Percentiles rank a stretch among this genome's conserved stretches.
phyloP scores from a whole-genome alignment of 1,284 basidiomycete genomes.

The Coriolopsis trogii region DNA sequence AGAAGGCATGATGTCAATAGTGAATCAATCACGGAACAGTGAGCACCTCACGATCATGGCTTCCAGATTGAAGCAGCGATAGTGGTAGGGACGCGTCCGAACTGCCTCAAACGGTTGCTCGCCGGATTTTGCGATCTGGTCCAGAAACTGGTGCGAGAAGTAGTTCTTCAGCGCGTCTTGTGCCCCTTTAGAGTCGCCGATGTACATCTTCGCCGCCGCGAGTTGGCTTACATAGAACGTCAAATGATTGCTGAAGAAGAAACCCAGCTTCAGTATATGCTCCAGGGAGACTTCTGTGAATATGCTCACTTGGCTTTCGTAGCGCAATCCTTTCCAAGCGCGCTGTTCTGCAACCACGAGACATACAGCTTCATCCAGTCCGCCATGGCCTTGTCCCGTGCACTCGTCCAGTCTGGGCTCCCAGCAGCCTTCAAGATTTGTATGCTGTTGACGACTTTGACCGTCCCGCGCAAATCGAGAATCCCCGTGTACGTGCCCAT shows the following conservation, averaged over 20 bases:
- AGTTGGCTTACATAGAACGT: constrained; percentile 50
- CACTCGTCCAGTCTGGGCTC: constrained; percentile 58
- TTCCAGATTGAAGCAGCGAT: constrained; percentile 66
- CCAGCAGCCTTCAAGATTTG: constrained; percentile 53
- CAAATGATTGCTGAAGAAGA: constrained; percentile 60
- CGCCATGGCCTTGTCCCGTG: constrained; percentile 50
- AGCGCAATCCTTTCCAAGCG: constrained; percentile 50
- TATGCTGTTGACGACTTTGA: constrained; percentile 63
- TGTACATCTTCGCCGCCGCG: constrained; percentile 40
- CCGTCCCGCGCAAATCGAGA: constrained; percentile 63
- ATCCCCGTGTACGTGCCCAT: constrained; percentile 61
- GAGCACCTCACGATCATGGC: constrained; percentile 56
- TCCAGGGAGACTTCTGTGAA: too few relatives aligned
- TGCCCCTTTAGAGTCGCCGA: constrained; percentile 45
- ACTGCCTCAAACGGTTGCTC: constrained; percentile 65
- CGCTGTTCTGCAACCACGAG: constrained; percentile 57
- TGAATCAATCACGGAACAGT: not conserved
- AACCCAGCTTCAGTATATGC: too few relatives aligned
- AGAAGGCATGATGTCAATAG: not conserved
- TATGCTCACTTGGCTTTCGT: constrained; percentile 54
- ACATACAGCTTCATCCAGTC: constrained; percentile 56
- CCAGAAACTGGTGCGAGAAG: constrained; percentile 47
- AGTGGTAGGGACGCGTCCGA: constrained; percentile 66
- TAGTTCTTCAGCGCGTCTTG: constrained; percentile 42
- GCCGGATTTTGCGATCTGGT: constrained; percentile 57